Evolutionary conservation across 2,329 filamentous ascomycete species (phyloP), one percentile per base, ranked within the genome.

Genomic region (Fusarium zealandicum): DNA sequence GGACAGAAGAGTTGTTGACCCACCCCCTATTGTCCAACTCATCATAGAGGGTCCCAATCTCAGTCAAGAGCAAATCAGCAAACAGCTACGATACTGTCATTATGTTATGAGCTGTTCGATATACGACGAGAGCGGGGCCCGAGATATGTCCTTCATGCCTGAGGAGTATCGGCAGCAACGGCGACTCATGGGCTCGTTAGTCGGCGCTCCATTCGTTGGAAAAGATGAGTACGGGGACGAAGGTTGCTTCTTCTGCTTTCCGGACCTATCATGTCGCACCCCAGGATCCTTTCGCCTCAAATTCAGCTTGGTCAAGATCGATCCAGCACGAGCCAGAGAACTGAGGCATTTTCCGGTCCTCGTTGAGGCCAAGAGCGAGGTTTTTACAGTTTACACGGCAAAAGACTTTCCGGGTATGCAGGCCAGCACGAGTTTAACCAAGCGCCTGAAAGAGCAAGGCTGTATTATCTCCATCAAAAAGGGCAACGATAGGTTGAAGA

Each of bases 391-490:
- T 7, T 93, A 89, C 72, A 92, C 88, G 36, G 90, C 90, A 36
- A 95, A 93, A 70, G 90, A 93, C 69, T 95, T 95, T 55, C 89
- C 90, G 0, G 90, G 90, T 6, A 95, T 95, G 90, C 81, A 87
- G 51, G 86, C 89, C 1, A 92, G 89, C 70, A 92, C 89, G 20
- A 78, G 82, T 14, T 75, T 95, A 31, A 90, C 90, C 1, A 90
- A 90, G 70, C 80, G 83, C 27, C 76, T 95, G 51, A 90, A 91
- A 71, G 81, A 89, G 66, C 90, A 93, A 73, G 90, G 90, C 4
- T 90, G 90, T 67, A 86, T 92, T 42, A 92, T 95, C 57, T 90
- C 90, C 30, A 90, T 93, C 58, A 93, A 93, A 76, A 95, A 93
- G 70, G 90, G 90, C 12, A 92, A 90, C 62, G 88, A 92, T 54